Evolutionary conservation across 805 yeast species (phyloP).

Genomic region (Metschnikowia cerradonensis): DNA sequence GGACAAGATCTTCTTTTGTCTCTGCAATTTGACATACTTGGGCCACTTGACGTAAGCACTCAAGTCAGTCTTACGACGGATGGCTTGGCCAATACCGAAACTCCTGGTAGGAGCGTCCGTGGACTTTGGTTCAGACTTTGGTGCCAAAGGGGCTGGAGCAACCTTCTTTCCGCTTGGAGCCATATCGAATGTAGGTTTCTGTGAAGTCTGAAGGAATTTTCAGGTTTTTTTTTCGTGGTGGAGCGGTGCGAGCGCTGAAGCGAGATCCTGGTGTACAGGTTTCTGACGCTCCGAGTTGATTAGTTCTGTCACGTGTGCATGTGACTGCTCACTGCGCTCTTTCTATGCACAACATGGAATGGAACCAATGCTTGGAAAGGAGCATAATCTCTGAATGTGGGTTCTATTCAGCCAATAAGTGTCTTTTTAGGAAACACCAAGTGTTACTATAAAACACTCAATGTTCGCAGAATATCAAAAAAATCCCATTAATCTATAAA

Average conservation of each 20-base stretch:
- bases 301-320: slow-evolving; percentile 4
- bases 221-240: slow-evolving; percentile 7
- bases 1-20: slow-evolving; percentile 95
- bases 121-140: slow-evolving; percentile 44
- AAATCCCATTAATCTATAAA: slow-evolving; percentile 3
- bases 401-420: no score
- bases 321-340: slow-evolving; percentile 7
- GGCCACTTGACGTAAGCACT: slow-evolving; percentile 99
- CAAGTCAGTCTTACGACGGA: slow-evolving; percentile 95
- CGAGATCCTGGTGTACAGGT: slow-evolving; percentile 14
- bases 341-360: no score
- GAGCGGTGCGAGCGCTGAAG: slow-evolving; percentile 6
- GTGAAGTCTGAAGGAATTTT: slow-evolving; percentile 4
- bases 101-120: slow-evolving; percentile 46
- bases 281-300: neutral
- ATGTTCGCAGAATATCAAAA: neutral
- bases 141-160: slow-evolving; percentile 97
- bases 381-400: no score
- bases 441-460: no score
- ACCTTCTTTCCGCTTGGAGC: slow-evolving; percentile 66
- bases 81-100: slow-evolving; percentile 94
- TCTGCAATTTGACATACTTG: slow-evolving; percentile 94
- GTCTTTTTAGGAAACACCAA: no score
- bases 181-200: slow-evolving; percentile 21
- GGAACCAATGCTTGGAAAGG: no score